phyloP scores from a whole-genome alignment of 768 basidiomycete genomes.

The Tricholoma terreum region DNA sequence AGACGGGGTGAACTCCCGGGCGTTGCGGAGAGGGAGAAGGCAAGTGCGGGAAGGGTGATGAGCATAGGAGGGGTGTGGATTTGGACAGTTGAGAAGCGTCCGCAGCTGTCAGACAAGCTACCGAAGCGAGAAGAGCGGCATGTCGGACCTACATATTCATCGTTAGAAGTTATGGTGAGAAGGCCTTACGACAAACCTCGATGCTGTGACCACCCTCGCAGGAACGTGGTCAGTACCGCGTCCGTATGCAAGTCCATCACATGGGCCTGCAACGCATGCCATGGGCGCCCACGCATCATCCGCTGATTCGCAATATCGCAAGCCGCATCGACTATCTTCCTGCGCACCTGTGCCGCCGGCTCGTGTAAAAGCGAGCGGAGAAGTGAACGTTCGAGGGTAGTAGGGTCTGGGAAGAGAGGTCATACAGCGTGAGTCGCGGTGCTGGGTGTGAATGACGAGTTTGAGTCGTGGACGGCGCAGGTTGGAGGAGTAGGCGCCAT shows the following conservation, averaged over 20 bases:
- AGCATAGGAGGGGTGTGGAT: slow-evolving; percentile 63
- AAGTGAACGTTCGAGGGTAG: slow-evolving; percentile 68
- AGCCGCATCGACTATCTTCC: slow-evolving; percentile 71
- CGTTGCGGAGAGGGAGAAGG: slow-evolving; percentile 32
- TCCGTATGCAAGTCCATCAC: slow-evolving; percentile 75
- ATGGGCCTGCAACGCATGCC: slow-evolving; percentile 77
- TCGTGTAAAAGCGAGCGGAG: slow-evolving; percentile 69
- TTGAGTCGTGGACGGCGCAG: slow-evolving; percentile 34
- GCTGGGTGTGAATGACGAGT: slow-evolving; percentile 17
- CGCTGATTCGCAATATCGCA: slow-evolving; percentile 74
- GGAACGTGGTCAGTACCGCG: slow-evolving; percentile 62
- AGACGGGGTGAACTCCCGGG: slow-evolving; percentile 21
- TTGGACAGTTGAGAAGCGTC: slow-evolving; percentile 62
- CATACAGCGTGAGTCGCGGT: slow-evolving; percentile 64
- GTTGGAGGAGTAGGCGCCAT: slow-evolving; percentile 72
- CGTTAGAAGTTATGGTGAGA: not conserved
- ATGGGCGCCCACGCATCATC: slow-evolving; percentile 73
- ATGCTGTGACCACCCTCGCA: slow-evolving; percentile 63
- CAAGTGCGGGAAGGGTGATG: slow-evolving; percentile 63
- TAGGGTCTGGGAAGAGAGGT: slow-evolving; percentile 66
- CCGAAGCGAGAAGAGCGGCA: slow-evolving; percentile 67
- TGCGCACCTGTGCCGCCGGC: slow-evolving; percentile 52
- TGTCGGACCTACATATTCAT: slow-evolving; percentile 54
- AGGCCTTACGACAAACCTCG: slow-evolving; percentile 38
- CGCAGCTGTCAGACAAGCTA: slow-evolving; percentile 63